Evolutionary conservation across 2,329 filamentous ascomycete genomes (phyloP).

Genomic region (Arthrinium phaeospermum): DNA sequence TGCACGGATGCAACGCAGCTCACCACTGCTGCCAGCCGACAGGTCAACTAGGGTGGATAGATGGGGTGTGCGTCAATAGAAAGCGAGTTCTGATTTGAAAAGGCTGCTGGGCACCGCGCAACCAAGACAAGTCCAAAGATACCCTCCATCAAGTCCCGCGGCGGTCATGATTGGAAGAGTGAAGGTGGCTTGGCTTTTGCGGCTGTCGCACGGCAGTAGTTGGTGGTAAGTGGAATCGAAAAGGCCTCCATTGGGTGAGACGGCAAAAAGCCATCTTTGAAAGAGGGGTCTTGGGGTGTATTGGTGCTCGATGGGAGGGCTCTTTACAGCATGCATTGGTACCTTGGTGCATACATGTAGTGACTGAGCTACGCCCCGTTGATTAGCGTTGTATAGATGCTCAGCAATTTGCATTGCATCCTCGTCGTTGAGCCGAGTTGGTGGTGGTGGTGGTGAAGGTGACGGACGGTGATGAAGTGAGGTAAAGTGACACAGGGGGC

Average conservation of each 20-base stretch:
- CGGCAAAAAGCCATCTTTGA: neutral
- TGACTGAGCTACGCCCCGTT: neutral
- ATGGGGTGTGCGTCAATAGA: neutral
- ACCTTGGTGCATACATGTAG: neutral
- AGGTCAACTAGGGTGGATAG: neutral
- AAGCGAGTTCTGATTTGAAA: neutral
- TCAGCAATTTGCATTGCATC: neutral
- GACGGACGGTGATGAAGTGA: neutral
- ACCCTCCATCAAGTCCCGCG: constrained; percentile 4
- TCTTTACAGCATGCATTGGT: neutral
- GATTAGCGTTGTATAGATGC: neutral
- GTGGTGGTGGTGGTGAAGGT: neutral
- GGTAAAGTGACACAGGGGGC: neutral
- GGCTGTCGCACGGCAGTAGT: constrained; percentile 7
- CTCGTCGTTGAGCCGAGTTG: neutral
- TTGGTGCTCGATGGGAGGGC: neutral
- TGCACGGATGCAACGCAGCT: constrained; percentile 9
- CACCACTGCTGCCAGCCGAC: neutral
- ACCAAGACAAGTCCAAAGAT: neutral
- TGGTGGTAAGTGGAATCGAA: neutral
- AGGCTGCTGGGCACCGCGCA: neutral
- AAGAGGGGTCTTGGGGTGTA: neutral
- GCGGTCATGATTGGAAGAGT: neutral
- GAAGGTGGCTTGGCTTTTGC: neutral
- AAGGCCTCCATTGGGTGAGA: neutral